Base-by-base conservation (phyloP, 257 asterid genomes). In the Rauvolfia tetraphylla region DNA sequence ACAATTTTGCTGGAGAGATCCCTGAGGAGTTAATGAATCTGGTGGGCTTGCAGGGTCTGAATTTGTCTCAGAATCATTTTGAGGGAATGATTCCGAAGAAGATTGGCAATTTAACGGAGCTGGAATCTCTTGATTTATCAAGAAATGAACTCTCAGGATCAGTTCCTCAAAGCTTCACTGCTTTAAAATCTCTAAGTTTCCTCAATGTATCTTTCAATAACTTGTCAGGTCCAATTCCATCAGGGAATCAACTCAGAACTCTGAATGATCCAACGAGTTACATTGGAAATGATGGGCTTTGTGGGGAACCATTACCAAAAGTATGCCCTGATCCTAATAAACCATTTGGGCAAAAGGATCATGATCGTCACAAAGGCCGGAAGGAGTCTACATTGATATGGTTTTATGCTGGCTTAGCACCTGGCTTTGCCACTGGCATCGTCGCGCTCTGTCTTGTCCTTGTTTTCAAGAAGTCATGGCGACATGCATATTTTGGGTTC, bases 81-180 rank as follows among this genome's bases (percentile, higher is more conserved):
- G 71, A 72, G 0, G 85, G 88, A 11, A 76, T 33, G 25, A 81
- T 84, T 14, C 85, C 85, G 0, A 39, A 66, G 13, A 74, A 41
- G 18, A 81, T 84, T 14, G 88, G 80, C 12, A 25, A 57, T 56
- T 54, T 84, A 82, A 54, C 51, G 15, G n/a, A 31, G 25, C 79
- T 84, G 0, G 87, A 75, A 56, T 76, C 87, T 7, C 83, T 84
- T 0, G 85, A 84, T 71, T 1, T 84, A 11, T 79, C 85, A 2
- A 36, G 23, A 31, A 84, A 84, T 46, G 5, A 69, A 46, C 72
- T 84, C 14, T 79, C 80, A 0, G 85, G 85, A 27, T 14, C 71
- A 14, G 73, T 84, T 9, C 85, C 88, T 34, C 70, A 41, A 18
- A 76, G 82, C 53, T 69, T 84, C 39, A 51, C 80, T 2, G 33